phyloP scores from a whole-genome alignment of 1,284 basidiomycete genomes.

The Fomitiporia mediterranea region DNA sequence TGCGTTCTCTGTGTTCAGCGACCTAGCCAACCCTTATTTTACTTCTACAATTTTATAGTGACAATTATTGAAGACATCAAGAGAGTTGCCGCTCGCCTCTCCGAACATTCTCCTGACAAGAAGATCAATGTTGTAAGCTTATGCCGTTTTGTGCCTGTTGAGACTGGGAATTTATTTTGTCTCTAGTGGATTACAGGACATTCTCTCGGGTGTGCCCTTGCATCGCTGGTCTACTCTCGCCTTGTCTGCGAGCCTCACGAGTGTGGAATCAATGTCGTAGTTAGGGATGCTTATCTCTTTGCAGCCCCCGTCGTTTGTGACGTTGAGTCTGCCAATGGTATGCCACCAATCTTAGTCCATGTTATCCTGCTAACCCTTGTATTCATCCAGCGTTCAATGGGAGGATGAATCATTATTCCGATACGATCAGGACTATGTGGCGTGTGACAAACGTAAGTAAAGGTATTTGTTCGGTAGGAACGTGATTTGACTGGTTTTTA shows the following conservation, averaged over 20 bases:
- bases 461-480: not conserved
- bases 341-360: not conserved
- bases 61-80: slow-evolving; percentile 25
- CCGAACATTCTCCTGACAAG: slow-evolving; percentile 19
- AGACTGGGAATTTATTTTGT: not conserved
- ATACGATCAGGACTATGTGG: slow-evolving; percentile 28
- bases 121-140: slow-evolving; percentile 26
- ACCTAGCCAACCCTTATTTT: not conserved
- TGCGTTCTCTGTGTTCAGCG: not conserved
- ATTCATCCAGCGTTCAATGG: slow-evolving; percentile 25
- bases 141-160: not conserved
- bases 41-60: slow-evolving; percentile 12
- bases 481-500: not conserved
- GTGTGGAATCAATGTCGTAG: slow-evolving; percentile 23
- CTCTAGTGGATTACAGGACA: slow-evolving; percentile 30
- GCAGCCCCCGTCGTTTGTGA: slow-evolving; percentile 28
- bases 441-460: slow-evolving; percentile 26
- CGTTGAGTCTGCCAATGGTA: slow-evolving; percentile 23
- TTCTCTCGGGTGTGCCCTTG: slow-evolving; percentile 29
- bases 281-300: slow-evolving; percentile 30
- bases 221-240: slow-evolving; percentile 27
- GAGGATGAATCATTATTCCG: slow-evolving; percentile 24
- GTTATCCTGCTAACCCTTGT: not conserved
- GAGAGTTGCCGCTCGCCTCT: slow-evolving; percentile 17
- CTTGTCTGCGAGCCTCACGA: slow-evolving; percentile 25